These are phyloP conservation scores for Yamadazyma sp. DNA, from an alignment of 805 yeast species.

Conservation along the genomic window DNA sequence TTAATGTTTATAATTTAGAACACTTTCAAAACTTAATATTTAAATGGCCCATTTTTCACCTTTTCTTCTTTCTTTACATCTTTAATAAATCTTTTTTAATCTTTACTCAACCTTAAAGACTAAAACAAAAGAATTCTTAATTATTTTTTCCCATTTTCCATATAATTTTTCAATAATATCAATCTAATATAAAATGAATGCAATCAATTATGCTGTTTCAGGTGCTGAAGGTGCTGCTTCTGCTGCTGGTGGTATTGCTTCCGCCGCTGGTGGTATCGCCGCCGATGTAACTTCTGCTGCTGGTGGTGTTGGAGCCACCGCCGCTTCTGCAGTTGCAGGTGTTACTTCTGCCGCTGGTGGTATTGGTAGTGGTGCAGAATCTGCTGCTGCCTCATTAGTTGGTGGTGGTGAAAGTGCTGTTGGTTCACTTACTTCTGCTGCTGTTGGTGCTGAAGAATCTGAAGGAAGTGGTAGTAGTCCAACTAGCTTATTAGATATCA, in stretches of 20 bases:
- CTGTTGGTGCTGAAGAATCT: slow-evolving; percentile 10
- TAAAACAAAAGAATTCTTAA: too few species aligned
- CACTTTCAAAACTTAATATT: slow-evolving; percentile 9
- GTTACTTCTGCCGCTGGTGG: slow-evolving; percentile 13
- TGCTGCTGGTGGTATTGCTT: slow-evolving; percentile 14
- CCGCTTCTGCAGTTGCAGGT: slow-evolving; percentile 11
- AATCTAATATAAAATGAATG: slow-evolving; percentile 22
- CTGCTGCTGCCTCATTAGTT: slow-evolving; percentile 10
- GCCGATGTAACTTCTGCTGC: slow-evolving; percentile 14
- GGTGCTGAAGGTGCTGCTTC: slow-evolving; percentile 13
- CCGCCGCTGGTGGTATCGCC: slow-evolving; percentile 14
- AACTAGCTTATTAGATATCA: slow-evolving; percentile 8
- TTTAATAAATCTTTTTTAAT: too few species aligned
- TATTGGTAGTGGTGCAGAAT: slow-evolving; percentile 11
- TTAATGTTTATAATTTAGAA: slow-evolving; percentile 11
- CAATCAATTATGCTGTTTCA: slow-evolving; percentile 26
- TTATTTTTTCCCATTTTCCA: too few species aligned
- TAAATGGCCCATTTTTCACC: too few species aligned
- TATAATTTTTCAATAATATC: too few species aligned
- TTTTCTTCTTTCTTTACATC: too few species aligned
- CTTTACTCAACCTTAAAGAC: too few species aligned
- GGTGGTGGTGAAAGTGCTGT: slow-evolving; percentile 10
- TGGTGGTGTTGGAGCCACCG: slow-evolving; percentile 8
- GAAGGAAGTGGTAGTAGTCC: slow-evolving; percentile 12
- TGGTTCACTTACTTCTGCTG: slow-evolving; percentile 16